Base-by-base conservation (phyloP, 2,329 filamentous ascomycete genomes). In the Tolypocladium nubicola region DNA sequence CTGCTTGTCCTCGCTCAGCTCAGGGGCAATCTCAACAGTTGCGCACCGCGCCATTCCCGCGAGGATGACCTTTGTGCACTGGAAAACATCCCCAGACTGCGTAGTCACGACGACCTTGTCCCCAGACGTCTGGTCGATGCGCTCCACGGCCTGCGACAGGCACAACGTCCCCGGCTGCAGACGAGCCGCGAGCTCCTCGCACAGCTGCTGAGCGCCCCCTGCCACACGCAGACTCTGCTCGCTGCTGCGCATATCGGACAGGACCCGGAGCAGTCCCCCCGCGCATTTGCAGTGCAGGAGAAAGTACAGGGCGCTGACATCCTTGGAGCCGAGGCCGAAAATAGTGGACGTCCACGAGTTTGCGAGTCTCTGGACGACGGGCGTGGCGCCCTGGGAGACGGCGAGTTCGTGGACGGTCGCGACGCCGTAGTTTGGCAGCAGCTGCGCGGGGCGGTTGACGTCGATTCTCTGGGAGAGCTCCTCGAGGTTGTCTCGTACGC, bases 311-410 rank as follows among this genome's bases (percentile, higher is more conserved):
- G 61, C 64, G 52, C 60, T 59, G 49, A 67, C 60, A 6, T 61
- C 54, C 30, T 52, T 9, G 16, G 61, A 60, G 1, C 57, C 61
- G 5, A 63, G 54, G 39, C 66, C 67, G 37, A 68, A 64, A 53
- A 66, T 61, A 9, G 57, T 57, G 14, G 60, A 61, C 7, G 65
- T 62, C 66, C 66, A 67, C n/a, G 59, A 40, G 26, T 61, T 59
- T 16, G 59, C 64, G 30, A 65, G 23, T 6, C 55, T 56, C 23
- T 56, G 53, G 5, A 65, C 54, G 19, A 45, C 43, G 1, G 53
- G 37, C 1, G 61, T 64, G 35, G 61, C 63, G 21, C 64, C 63
- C 14, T 65, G 63, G 0, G 60, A 62, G 8, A 60, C 56, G 33
- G 63, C 59, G 26, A 65, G 61, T 37, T 64, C 60, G 43, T 55